These are phyloP conservation scores for Persicaria maculosa DNA, from an alignment of 148 eudicot species.

Conservation along the genomic window DNA sequence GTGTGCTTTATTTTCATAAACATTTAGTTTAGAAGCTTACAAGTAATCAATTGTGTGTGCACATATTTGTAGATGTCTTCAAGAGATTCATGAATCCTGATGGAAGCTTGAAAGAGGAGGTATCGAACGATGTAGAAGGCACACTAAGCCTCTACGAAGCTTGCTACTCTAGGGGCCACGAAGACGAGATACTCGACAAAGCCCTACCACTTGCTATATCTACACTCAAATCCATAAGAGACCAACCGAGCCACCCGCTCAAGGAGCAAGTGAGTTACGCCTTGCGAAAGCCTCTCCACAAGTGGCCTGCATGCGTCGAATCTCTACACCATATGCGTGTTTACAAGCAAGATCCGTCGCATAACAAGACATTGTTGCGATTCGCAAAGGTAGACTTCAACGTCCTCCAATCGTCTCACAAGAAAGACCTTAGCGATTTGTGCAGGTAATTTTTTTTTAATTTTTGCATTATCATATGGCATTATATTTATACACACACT, in stretches of 20 bases:
- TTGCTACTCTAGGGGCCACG: constrained; percentile 12
- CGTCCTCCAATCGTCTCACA: background rate
- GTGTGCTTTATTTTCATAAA: background rate
- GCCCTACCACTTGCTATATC: background rate
- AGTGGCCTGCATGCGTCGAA: background rate
- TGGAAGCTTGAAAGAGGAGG: constrained; percentile 14
- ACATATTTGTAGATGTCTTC: constrained; percentile 17
- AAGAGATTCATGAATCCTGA: constrained; percentile 16
- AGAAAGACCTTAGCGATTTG: background rate
- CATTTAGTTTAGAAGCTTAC: background rate
- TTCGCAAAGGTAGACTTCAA: constrained; percentile 27
- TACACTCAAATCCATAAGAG: background rate
- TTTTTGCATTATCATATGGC: too few species aligned
- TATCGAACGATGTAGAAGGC: constrained; percentile 17
- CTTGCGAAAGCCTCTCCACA: background rate
- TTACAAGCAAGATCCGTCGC: background rate
- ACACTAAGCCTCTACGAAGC: constrained; percentile 36
- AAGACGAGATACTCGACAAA: background rate
- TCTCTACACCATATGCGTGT: background rate
- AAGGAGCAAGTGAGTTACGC: background rate
- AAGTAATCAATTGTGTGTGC: too few species aligned
- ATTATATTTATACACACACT: too few species aligned
- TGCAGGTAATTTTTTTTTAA: background rate
- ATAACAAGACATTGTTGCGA: background rate
- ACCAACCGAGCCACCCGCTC: background rate